Conservation (phyloP, 2,329 filamentous ascomycete genomes). For the Stagonosporopsis tanaceti region DNA sequence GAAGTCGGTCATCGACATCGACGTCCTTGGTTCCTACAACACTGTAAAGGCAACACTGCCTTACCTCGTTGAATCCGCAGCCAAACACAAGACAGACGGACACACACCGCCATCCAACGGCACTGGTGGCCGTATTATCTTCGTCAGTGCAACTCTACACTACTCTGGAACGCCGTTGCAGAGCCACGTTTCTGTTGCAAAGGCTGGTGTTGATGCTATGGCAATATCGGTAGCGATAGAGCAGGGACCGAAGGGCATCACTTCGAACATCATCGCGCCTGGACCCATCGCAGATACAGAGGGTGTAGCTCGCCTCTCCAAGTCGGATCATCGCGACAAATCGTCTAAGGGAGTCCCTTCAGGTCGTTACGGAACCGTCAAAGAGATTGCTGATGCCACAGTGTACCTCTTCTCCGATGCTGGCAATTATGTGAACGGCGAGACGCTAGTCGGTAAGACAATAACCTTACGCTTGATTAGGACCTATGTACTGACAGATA, state of each 20-base stretch:
- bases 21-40: slow-evolving; percentile 92
- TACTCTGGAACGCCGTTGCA: slow-evolving; percentile 87
- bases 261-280: slow-evolving; percentile 87
- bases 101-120: slow-evolving; percentile 57
- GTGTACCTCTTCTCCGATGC: slow-evolving; percentile 88
- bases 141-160: slow-evolving; percentile 89
- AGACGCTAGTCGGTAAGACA: slow-evolving; percentile 75
- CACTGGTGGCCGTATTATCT: slow-evolving; percentile 85
- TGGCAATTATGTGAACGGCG: slow-evolving; percentile 85
- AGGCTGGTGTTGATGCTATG: slow-evolving; percentile 88
- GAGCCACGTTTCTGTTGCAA: slow-evolving; percentile 88
- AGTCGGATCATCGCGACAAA: slow-evolving; percentile 39
- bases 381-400: slow-evolving; percentile 92
- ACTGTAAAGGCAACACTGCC: slow-evolving; percentile 91
- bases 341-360: slow-evolving; percentile 65
- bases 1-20: slow-evolving; percentile 95
- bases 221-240: slow-evolving; percentile 83
- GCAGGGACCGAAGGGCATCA: slow-evolving; percentile 86
- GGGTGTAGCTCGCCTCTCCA: slow-evolving; percentile 56
- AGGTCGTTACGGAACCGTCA: slow-evolving; percentile 79
- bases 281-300: slow-evolving; percentile 89
- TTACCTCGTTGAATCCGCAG: slow-evolving; percentile 78
- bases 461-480: neutral
- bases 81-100: slow-evolving; percentile 67
- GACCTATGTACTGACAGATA: slow-evolving; percentile 23